Percentiles rank a stretch among this genome's conserved stretches.
Conservation (phyloP, 1,284 basidiomycete genomes). For the Stygiomarasmius scandens region DNA sequence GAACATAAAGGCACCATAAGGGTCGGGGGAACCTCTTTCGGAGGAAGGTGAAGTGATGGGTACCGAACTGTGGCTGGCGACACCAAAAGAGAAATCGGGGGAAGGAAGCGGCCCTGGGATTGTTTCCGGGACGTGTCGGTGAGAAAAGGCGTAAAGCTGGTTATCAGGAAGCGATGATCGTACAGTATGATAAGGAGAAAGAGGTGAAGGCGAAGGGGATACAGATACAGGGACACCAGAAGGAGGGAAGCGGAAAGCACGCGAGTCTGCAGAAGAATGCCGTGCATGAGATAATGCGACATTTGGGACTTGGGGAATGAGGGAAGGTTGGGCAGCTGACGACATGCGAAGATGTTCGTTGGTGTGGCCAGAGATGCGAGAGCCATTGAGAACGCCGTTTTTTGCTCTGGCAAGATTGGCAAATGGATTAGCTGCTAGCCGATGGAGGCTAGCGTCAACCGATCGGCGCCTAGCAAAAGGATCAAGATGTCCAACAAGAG, state of each 20-base stretch:
- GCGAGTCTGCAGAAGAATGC: constrained; percentile 27
- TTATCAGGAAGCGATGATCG: constrained; percentile 52
- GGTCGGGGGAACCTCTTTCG: constrained; percentile 53
- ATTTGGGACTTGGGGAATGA: constrained; percentile 1
- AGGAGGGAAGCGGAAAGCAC: constrained; percentile 35
- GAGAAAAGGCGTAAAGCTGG: constrained; percentile 49
- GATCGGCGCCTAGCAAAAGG: constrained; percentile 55
- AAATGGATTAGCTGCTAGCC: constrained; percentile 65
- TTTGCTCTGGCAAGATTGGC: constrained; percentile 59
- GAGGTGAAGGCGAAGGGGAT: constrained; percentile 40
- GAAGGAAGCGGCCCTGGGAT: constrained; percentile 72
- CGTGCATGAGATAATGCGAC: constrained; percentile 19
- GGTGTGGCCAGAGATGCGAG: constrained; percentile 36
- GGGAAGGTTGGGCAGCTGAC: constrained; percentile 6
- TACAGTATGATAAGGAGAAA: constrained; percentile 37
- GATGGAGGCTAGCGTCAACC: constrained; percentile 60
- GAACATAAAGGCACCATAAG: constrained; percentile 40
- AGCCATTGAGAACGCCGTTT: constrained; percentile 51
- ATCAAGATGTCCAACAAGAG: constrained; percentile 40
- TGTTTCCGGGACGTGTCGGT: constrained; percentile 53
- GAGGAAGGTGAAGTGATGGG: constrained; percentile 47
- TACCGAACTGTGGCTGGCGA: constrained; percentile 43
- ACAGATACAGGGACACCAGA: constrained; percentile 32
- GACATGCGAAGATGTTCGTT: constrained; percentile 6
- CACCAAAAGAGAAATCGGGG: constrained; percentile 69